Evolutionary conservation across 2,329 filamentous ascomycete species (phyloP), one percentile per base, ranked within the genome.

Genomic region (Aureobasidium sp.): DNA sequence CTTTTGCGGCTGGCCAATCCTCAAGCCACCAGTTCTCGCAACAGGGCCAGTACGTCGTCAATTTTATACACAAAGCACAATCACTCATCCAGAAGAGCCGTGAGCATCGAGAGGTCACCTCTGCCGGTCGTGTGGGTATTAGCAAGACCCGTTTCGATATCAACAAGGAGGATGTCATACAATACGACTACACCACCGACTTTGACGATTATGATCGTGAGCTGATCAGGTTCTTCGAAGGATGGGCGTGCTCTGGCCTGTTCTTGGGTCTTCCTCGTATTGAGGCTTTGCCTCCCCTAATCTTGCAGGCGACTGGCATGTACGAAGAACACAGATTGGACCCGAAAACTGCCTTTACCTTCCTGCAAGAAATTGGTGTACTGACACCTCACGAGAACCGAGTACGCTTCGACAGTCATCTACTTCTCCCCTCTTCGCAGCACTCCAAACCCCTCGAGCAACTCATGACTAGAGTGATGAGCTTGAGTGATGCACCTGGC

Each of bases 361-460:
- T 92, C 65, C 74, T 94, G 34, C 88, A 92, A 68, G 90, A 94
- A 70, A 78, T 92, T 44, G 88, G 88, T 10, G 83, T 85, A 59
- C 80, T 91, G 45, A 75, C 82, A 7, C 87, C 89, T 0, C 90
- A 86, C 81, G 87, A 91, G 67, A 83, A 90, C 51, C 81, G 81
- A 3, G 77, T 82, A 4, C 79, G 86, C 3, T 90, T 88, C 71
- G 81, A 81, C 69, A 76, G 78, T 61, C 66, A 78, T 60, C 70
- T 85, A 13, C 75, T 79, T 65, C 75, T 85, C 25, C 83, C 83
- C 1, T 75, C 71, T 32, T 74, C 76, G 11, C 73, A 77, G 32
- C 69, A 76, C 37, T 76, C 75, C 21, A 76, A 74, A 36, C 77
- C 77, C 39, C 63, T 80, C 9, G 74, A 79, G 47, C 64, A 75